Evolutionary conservation across 2,329 filamentous ascomycete species (phyloP), one percentile per base, ranked within the genome.

Genomic region (Bipolaris oryzae): DNA sequence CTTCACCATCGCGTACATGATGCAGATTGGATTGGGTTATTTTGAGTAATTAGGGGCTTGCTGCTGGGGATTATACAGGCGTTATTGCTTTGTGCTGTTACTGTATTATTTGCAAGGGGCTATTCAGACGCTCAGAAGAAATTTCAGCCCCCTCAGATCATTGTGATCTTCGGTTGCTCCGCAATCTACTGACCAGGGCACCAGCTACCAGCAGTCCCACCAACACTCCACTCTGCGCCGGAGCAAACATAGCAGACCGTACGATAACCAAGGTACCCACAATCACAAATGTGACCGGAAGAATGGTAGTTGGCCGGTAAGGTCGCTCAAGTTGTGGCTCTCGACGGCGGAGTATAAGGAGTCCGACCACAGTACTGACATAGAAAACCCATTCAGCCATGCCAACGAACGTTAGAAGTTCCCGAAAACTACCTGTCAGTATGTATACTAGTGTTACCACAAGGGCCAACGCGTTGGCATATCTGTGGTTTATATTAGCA

Each of bases 211-310:
- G 83, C 1, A 88, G 76, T 0, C 66, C 77, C 2, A 83, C 68
- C n/a, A 87, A 73, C 1, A 86, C 76, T 0, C 79, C 62, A 0
- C 84, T 83, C 52, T 86, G 83, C 0, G 79, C 61, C 0, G 85
- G 85, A 0, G 84, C 84, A 69, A 87, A 88, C 0, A 82, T 78
- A 0, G 85, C 85, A 0, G 85, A 85, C 11, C 86, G 74, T 0
- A 84, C 66, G 0, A 88, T 84, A 0, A 88, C 84, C 21, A 87
- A 83, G 0, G 83, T 84, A 56, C 85, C 87, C 1, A 87, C 85
- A 0, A 84, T 42, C 0, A 82, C 78, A 59, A 88, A 88, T 0
- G 81, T 66, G 0, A 80, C 49, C 0, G 85, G 85, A 9, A 86
- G 76, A 2, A 81, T 21, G 0, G 86, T 64, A 13, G 76, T 72